Conservation (phyloP, 768 basidiomycete genomes). For the Astraeus odoratus region DNA sequence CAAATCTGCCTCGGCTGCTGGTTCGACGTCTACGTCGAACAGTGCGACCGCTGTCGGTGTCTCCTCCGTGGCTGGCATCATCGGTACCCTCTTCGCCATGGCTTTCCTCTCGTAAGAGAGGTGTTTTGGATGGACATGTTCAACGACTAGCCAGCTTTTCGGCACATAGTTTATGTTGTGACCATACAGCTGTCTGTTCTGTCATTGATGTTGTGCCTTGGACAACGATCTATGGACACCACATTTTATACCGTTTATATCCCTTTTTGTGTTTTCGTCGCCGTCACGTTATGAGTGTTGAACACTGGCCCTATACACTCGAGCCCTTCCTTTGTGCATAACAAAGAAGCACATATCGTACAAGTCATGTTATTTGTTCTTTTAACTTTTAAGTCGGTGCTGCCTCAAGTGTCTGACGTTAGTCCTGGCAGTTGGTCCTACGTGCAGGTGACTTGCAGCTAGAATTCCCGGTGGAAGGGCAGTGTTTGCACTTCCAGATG, state of each 20-base stretch:
- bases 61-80: slow-evolving; percentile 27
- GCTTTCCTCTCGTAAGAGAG: slow-evolving; percentile 31
- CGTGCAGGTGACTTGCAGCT: too few species aligned
- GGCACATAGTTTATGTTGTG: neutral
- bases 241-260: neutral
- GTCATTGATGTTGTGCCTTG: neutral
- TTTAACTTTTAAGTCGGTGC: neutral
- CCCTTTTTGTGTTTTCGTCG: neutral
- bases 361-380: neutral
- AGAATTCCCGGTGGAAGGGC: too few species aligned
- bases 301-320: neutral
- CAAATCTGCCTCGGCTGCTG: slow-evolving; percentile 6
- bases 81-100: slow-evolving; percentile 31
- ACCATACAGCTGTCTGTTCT: neutral
- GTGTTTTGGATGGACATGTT: neutral
- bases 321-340: neutral
- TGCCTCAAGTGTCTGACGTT: neutral
- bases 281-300: neutral
- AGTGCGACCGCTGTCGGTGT: slow-evolving; percentile 21
- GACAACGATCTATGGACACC: neutral
- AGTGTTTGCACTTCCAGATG: too few species aligned
- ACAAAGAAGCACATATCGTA: neutral
- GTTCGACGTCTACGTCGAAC: slow-evolving; percentile 12
- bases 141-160: neutral
- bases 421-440: neutral